Evolutionary conservation across 768 basidiomycete genomes (phyloP).

Genomic region (Chiua virens): DNA sequence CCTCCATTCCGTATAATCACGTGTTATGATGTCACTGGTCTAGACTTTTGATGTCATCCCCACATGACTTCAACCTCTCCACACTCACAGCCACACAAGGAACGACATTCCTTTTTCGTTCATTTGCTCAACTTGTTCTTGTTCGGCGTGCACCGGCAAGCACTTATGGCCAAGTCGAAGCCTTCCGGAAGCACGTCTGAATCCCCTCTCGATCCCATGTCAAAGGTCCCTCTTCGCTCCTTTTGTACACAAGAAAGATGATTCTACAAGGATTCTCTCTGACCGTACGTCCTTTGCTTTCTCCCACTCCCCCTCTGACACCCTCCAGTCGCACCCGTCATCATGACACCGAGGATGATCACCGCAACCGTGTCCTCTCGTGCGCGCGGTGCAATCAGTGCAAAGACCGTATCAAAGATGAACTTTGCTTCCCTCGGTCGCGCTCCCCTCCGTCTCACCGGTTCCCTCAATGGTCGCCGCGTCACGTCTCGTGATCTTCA

Average conservation of each 20-base stretch:
- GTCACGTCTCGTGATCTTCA: constrained; percentile 83
- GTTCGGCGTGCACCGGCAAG: not conserved
- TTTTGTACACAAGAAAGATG: constrained; percentile 55
- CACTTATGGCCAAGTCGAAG: not conserved
- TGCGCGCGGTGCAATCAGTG: constrained; percentile 32
- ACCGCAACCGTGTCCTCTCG: constrained; percentile 65
- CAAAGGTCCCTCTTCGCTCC: constrained; percentile 72
- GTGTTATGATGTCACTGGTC: constrained; percentile 34
- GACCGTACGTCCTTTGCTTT: constrained; percentile 55
- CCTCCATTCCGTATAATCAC: constrained; percentile 13
- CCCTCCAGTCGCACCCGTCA: constrained; percentile 73
- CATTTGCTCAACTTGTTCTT: not conserved
- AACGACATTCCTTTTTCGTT: not conserved
- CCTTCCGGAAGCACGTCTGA: too few relatives aligned
- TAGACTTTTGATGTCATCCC: constrained; percentile 26
- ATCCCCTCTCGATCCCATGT: constrained; percentile 50
- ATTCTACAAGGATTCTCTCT: constrained; percentile 71
- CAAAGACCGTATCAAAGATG: constrained; percentile 39
- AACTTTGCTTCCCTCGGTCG: constrained; percentile 81
- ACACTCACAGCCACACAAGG: not conserved
- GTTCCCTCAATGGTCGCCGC: constrained; percentile 52
- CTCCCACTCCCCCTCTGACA: constrained; percentile 2
- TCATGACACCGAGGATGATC: constrained; percentile 88
- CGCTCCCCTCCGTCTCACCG: constrained; percentile 66
- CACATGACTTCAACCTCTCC: constrained; percentile 22